Conservation (phyloP, 331 rosid genomes). For the Phaseolus coccineus region DNA sequence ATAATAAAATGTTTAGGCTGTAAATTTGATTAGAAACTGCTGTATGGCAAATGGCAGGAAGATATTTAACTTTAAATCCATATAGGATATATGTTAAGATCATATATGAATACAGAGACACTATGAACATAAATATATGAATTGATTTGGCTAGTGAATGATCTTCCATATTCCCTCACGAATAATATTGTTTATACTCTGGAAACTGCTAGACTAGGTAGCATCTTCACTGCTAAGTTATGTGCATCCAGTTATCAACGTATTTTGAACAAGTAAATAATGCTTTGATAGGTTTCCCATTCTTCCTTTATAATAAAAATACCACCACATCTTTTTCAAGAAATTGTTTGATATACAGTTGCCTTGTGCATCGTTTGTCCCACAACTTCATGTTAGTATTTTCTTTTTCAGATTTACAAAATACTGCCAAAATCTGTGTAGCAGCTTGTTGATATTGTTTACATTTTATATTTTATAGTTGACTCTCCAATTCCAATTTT, state of each 20-base stretch:
- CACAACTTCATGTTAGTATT: neutral
- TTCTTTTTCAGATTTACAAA: neutral
- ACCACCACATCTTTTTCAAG: neutral
- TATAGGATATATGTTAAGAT: neutral
- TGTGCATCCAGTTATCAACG: neutral
- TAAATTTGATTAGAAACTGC: constrained; percentile 2
- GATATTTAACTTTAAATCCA: neutral
- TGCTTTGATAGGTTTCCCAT: constrained; percentile 5
- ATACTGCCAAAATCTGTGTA: constrained; percentile 17
- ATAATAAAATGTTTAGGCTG: neutral
- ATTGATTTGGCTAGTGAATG: constrained; percentile 3
- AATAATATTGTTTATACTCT: neutral
- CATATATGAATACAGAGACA: constrained; percentile 11
- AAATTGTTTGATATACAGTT: neutral
- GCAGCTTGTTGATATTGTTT: constrained; percentile 5
- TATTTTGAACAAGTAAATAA: neutral
- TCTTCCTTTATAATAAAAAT: neutral
- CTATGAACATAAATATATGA: neutral
- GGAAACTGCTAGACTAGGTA: constrained; percentile 11
- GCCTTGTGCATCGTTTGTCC: neutral
- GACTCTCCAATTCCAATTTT: constrained; percentile 36
- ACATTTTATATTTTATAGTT: constrained; percentile 9
- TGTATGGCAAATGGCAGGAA: neutral
- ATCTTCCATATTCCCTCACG: neutral
- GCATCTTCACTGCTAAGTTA: neutral